Conservation (phyloP, 225 moss, liverwort and hornwort species). For the Sphagnum contortum region DNA sequence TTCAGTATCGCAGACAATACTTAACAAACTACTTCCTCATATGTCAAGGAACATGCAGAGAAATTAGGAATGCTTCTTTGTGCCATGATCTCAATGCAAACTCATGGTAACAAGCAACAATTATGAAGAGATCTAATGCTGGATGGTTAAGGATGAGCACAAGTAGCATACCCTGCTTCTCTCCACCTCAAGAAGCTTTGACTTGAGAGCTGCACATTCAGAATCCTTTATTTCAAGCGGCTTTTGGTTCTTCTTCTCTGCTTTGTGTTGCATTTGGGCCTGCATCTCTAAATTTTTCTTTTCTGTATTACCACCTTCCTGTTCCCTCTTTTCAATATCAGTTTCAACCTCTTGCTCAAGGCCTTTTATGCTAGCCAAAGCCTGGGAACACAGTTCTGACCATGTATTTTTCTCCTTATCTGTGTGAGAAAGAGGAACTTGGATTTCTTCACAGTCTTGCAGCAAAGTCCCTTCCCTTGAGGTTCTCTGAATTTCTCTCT, state of each 20-base stretch:
- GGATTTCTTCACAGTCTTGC: not conserved
- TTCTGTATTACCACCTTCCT: slow-evolving; percentile 2
- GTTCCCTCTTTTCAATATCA: slow-evolving; percentile 7
- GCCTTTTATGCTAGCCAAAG: slow-evolving; percentile 3
- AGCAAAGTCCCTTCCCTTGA: slow-evolving; percentile 1
- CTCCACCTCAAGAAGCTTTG: slow-evolving; percentile 3
- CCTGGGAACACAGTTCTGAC: slow-evolving; percentile 4
- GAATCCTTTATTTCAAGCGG: slow-evolving; percentile 1
- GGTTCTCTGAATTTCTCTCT: not conserved
- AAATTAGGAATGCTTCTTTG: too few species aligned
- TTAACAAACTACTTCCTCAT: too few species aligned
- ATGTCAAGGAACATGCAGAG: too few species aligned
- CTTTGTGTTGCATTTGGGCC: not conserved
- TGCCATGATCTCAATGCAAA: too few species aligned
- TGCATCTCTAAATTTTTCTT: not conserved
- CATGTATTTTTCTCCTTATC: slow-evolving; percentile 4
- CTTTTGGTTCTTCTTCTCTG: not conserved
- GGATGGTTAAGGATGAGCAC: too few species aligned
- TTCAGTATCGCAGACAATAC: too few species aligned
- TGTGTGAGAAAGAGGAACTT: slow-evolving; percentile 1
- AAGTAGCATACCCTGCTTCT: not conserved
- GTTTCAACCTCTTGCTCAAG: slow-evolving; percentile 3
- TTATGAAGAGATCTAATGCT: too few species aligned
- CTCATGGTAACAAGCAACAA: too few species aligned
- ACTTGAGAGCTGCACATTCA: not conserved